Conservation (phyloP, 306 rosid species). For the Corylus avellana region DNA sequence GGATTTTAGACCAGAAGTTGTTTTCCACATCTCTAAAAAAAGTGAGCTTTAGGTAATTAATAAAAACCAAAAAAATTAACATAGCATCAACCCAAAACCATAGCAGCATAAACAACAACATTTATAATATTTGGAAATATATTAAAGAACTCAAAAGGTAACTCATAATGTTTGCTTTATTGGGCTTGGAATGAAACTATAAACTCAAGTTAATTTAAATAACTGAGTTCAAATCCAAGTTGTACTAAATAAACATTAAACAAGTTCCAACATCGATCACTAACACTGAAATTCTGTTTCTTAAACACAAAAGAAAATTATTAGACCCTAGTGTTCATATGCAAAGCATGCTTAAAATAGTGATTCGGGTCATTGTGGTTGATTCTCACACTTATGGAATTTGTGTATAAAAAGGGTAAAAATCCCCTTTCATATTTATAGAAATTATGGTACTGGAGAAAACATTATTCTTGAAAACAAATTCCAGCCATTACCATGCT, state of each 20-base stretch:
- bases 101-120: neutral
- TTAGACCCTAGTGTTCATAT: neutral
- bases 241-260: neutral
- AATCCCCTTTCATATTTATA: too few species aligned
- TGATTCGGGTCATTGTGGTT: too few species aligned
- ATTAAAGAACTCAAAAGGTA: neutral
- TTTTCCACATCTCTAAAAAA: neutral
- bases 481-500: too few species aligned
- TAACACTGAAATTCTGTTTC: neutral
- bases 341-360: neutral
- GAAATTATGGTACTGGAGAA: too few species aligned
- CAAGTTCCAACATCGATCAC: neutral
- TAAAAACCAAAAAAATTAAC: neutral
- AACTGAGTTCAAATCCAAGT: neutral
- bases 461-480: too few species aligned
- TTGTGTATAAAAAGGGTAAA: too few species aligned
- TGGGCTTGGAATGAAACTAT: neutral
- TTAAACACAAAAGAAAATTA: neutral
- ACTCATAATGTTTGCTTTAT: neutral
- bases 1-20: neutral
- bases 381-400: too few species aligned
- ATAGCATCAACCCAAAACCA: neutral
- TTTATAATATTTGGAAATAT: too few species aligned
- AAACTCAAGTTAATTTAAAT: neutral
- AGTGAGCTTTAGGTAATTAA: neutral